Percentiles rank a stretch among this genome's conserved stretches.
Conservation (phyloP, 192 early-diverging fungal genomes). For the Podila epigama region DNA sequence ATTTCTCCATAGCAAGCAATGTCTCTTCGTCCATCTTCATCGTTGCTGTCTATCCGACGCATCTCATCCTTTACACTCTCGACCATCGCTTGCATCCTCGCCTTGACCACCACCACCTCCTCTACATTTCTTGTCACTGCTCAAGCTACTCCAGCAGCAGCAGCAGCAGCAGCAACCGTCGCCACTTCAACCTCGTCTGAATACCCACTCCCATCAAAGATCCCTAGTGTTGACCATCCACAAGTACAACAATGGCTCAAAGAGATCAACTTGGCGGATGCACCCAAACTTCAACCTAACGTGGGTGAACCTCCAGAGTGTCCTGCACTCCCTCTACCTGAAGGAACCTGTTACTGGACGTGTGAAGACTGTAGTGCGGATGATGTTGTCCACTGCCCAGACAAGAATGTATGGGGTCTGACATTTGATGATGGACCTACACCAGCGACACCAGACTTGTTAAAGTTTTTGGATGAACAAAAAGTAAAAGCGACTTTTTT, state of each 20-base stretch:
- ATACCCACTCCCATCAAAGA: background rate
- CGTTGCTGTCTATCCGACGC: too few species aligned
- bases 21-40: too few species aligned
- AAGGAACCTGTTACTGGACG: constrained; percentile 54
- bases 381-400: constrained; percentile 52
- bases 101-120: too few species aligned
- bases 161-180: background rate
- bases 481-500: constrained; percentile 69
- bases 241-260: constrained; percentile 33
- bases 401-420: constrained; percentile 56
- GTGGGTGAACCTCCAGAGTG: constrained; percentile 12
- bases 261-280: constrained; percentile 18
- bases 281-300: constrained; percentile 12
- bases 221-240: background rate
- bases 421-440: constrained; percentile 77
- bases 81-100: too few species aligned
- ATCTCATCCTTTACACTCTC: too few species aligned
- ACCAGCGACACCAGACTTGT: constrained; percentile 50
- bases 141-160: background rate
- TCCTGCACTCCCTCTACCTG: background rate
- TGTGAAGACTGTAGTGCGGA: constrained; percentile 50
- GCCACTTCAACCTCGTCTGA: background rate
- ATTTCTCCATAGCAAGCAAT: too few species aligned
- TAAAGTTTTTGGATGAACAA: constrained; percentile 52
- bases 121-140: background rate